phyloP scores from a whole-genome alignment of 768 basidiomycete species.

The Boletus tylopilopsis region DNA sequence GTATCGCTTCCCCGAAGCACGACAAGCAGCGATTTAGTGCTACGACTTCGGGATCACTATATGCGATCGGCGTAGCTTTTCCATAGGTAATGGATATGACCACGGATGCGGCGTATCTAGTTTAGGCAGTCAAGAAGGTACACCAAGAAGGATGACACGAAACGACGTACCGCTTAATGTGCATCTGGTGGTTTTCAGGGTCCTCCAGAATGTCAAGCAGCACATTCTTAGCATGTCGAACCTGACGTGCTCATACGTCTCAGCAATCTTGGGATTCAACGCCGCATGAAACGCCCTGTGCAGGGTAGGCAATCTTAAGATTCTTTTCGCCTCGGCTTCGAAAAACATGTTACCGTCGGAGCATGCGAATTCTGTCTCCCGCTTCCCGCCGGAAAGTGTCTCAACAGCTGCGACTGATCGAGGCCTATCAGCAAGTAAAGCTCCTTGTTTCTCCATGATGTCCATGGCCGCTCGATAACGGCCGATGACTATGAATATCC shows the following conservation, averaged over 20 bases:
- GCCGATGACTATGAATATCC: not conserved
- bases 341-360: slow-evolving; percentile 19
- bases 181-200: not conserved
- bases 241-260: not conserved
- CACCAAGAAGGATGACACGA: not conserved
- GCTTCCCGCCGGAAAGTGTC: slow-evolving; percentile 32
- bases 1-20: not conserved
- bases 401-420: slow-evolving; percentile 34
- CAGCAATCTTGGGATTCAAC: not conserved
- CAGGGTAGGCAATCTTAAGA: too few species aligned
- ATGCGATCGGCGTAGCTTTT: slow-evolving; percentile 5
- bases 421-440: slow-evolving; percentile 34
- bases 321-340: too few species aligned
- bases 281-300: not conserved
- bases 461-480: slow-evolving; percentile 31
- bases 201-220: slow-evolving; percentile 4
- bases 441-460: slow-evolving; percentile 39
- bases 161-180: not conserved
- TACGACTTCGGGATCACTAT: slow-evolving; percentile 5
- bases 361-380: slow-evolving; percentile 32
- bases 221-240: slow-evolving; percentile 1
- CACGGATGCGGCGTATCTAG: slow-evolving; percentile 6
- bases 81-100: slow-evolving; percentile 1
- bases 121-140: not conserved
- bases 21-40: slow-evolving; percentile 1